Conservation (phyloP, 306 rosid genomes). For the Urtica urens region DNA sequence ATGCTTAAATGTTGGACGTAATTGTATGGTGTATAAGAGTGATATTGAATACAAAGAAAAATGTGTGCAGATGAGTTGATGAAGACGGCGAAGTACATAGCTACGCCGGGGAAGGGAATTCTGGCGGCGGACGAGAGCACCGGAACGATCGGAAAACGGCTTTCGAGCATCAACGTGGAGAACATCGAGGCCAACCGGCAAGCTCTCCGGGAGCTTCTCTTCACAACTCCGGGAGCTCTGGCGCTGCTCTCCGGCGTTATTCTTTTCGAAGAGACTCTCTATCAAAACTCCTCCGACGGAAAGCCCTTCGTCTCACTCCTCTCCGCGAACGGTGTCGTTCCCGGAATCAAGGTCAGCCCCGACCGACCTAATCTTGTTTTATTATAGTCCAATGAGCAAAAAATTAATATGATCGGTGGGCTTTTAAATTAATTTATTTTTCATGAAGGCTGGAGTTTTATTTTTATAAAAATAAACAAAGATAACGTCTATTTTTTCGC, state of each 20-base stretch:
- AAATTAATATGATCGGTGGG: too few relatives aligned
- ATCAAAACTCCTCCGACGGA: slow-evolving; percentile 58
- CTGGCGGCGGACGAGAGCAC: slow-evolving; percentile 95
- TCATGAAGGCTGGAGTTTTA: too few relatives aligned
- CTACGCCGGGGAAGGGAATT: slow-evolving; percentile 77
- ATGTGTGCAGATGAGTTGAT: slow-evolving; percentile 82
- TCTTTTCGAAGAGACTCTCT: slow-evolving; percentile 83
- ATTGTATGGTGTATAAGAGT: too few relatives aligned
- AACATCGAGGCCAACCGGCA: slow-evolving; percentile 78
- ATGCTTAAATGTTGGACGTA: too few relatives aligned
- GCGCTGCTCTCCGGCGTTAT: slow-evolving; percentile 74
- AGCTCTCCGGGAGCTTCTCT: slow-evolving; percentile 83
- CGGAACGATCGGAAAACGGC: slow-evolving; percentile 82
- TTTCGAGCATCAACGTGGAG: slow-evolving; percentile 73
- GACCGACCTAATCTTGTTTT: too few relatives aligned
- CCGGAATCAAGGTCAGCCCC: slow-evolving; percentile 92
- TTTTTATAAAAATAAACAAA: too few relatives aligned
- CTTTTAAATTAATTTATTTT: too few relatives aligned
- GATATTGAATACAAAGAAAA: too few relatives aligned
- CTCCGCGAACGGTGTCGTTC: slow-evolving; percentile 57
- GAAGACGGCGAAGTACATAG: slow-evolving; percentile 80
- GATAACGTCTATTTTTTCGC: too few relatives aligned
- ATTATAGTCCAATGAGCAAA: too few relatives aligned
- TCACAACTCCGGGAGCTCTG: slow-evolving; percentile 69
- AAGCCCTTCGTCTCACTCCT: slow-evolving; percentile 76